Evolutionary conservation across 2,329 filamentous ascomycete species (phyloP).

Genomic region (Fusarium austroafricanum): DNA sequence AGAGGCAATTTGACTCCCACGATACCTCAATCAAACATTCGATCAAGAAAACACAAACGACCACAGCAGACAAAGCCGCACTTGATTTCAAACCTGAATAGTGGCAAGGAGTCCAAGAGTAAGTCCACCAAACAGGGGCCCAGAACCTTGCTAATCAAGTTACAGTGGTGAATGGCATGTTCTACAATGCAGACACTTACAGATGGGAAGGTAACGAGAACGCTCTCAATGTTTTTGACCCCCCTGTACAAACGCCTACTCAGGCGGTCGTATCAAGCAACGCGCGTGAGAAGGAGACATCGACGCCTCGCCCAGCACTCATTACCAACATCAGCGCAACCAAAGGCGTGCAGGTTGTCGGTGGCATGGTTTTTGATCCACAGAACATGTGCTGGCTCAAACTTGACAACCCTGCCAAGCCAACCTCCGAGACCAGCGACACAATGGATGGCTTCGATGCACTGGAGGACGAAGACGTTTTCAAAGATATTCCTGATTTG

Average conservation of each 20-base stretch:
- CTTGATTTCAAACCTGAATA: slow-evolving; percentile 85
- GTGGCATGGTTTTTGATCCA: slow-evolving; percentile 99
- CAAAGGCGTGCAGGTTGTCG: slow-evolving; percentile 91
- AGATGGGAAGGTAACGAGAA: slow-evolving; percentile 98
- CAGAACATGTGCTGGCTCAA: slow-evolving; percentile 98
- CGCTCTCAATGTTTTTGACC: slow-evolving; percentile 81
- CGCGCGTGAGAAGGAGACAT: slow-evolving; percentile 66
- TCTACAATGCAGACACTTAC: slow-evolving; percentile 87
- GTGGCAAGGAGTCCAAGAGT: slow-evolving; percentile 83
- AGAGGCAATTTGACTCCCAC: slow-evolving; percentile 59
- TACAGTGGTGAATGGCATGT: slow-evolving; percentile 91
- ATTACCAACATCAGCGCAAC: slow-evolving; percentile 90
- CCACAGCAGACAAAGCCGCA: slow-evolving; percentile 81
- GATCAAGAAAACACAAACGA: slow-evolving; percentile 68
- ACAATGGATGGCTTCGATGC: slow-evolving; percentile 74
- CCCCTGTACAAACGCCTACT: slow-evolving; percentile 66
- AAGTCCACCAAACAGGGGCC: slow-evolving; percentile 50
- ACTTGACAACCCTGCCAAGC: slow-evolving; percentile 64
- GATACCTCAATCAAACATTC: slow-evolving; percentile 56
- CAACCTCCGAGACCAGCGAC: slow-evolving; percentile 64
- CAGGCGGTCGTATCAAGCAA: slow-evolving; percentile 56
- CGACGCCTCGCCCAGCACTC: slow-evolving; percentile 77
- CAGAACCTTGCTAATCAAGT: slow-evolving; percentile 47
- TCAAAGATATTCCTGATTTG: slow-evolving; percentile 93
- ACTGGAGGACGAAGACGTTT: slow-evolving; percentile 89